Conservation (phyloP, 441 rosid species). For the Eruca vesicaria region DNA sequence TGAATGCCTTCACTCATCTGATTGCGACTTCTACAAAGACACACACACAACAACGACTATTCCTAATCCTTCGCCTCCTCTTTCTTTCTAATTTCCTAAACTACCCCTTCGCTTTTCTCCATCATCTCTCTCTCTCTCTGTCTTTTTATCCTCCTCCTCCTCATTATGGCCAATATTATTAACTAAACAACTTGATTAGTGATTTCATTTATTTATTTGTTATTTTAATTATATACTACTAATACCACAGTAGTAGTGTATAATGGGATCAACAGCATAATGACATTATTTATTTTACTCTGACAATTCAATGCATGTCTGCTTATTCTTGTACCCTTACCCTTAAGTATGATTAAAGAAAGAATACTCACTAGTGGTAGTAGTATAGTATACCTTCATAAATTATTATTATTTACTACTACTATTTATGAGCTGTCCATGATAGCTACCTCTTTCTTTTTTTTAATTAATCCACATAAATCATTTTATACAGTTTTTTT, state of each 20-base stretch:
- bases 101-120: conserved; percentile 33
- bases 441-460: not conserved
- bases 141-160: not conserved
- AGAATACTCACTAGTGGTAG: not conserved
- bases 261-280: conserved; percentile 17
- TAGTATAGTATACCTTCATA: not conserved
- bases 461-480: not conserved
- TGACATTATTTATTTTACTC: conserved; percentile 17
- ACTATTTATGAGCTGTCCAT: conserved; percentile 34
- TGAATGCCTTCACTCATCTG: conserved; percentile 30
- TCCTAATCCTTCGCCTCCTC: not conserved
- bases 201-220: not conserved
- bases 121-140: not conserved
- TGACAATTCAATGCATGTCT: conserved; percentile 35
- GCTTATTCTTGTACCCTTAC: not conserved
- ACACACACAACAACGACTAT: not conserved
- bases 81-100: conserved; percentile 19
- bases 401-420: too few species aligned
- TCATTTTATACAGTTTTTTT: too few species aligned
- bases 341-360: not conserved
- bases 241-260: not conserved
- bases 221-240: not conserved
- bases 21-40: conserved; percentile 29
- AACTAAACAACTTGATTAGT: not conserved
- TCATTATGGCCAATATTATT: not conserved